Conservation (phyloP, 2,329 filamentous ascomycete species). For the Ceratocystiopsis brevicomis region DNA sequence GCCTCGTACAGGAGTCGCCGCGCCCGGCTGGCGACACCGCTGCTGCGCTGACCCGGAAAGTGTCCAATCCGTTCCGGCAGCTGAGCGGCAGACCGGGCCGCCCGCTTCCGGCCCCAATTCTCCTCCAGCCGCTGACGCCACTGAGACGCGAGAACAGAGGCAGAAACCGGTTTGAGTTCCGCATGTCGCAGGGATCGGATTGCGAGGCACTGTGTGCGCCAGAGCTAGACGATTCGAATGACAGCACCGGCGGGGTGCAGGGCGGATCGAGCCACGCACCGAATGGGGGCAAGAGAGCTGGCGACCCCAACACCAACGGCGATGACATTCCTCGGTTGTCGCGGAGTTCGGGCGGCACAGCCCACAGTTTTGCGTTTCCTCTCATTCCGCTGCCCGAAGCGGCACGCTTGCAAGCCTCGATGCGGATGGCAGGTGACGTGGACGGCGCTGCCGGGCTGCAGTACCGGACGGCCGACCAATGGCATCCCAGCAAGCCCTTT, state of each 20-base stretch:
- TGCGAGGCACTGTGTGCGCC: background rate
- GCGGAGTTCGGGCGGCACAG: conserved; percentile 4
- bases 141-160: background rate
- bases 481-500: too few species aligned
- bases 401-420: conserved; percentile 12
- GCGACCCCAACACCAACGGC: too few species aligned
- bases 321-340: conserved; percentile 1
- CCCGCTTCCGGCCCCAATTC: background rate
- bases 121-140: background rate
- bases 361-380: conserved; percentile 13
- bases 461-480: too few species aligned
- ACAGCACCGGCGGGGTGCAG: background rate
- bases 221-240: background rate
- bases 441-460: too few species aligned
- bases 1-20: conserved; percentile 11
- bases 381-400: conserved; percentile 16
- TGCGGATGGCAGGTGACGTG: background rate
- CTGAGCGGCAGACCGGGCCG: background rate
- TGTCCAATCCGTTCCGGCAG: conserved; percentile 7
- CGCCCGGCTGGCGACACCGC: conserved; percentile 1
- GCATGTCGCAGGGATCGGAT: conserved; percentile 3
- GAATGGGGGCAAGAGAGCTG: too few species aligned
- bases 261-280: background rate
- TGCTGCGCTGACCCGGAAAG: background rate
- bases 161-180: conserved; percentile 7